Evolutionary conservation across 139 green algal species (phyloP).

Genomic region (Chlamydomonas applanata): DNA sequence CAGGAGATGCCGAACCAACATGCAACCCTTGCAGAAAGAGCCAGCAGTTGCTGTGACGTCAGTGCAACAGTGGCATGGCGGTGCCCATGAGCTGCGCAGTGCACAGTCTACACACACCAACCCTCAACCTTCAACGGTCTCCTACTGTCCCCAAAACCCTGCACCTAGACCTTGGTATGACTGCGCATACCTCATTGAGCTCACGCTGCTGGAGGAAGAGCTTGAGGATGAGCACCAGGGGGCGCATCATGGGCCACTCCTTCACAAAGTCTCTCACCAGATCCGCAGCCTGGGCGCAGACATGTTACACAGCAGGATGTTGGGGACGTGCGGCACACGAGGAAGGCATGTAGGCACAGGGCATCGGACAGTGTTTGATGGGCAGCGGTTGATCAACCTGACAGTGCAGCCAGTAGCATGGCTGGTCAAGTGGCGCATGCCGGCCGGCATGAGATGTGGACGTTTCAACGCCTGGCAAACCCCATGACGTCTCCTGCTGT

Average conservation of each 20-base stretch:
- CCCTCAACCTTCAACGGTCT: no score
- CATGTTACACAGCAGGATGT: background rate
- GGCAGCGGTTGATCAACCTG: no score
- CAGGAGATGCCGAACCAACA: background rate
- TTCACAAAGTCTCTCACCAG: slow-evolving; percentile 66
- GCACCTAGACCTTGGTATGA: no score
- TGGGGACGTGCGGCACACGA: background rate
- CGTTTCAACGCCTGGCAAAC: no score
- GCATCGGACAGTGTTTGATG: background rate
- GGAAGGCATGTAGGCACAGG: background rate
- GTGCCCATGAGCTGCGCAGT: no score
- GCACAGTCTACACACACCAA: no score
- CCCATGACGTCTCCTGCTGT: no score
- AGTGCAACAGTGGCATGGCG: no score
- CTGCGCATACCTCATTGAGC: slow-evolving; percentile 84
- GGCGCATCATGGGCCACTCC: slow-evolving; percentile 74
- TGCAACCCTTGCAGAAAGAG: background rate
- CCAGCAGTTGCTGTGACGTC: background rate
- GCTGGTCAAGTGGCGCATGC: no score
- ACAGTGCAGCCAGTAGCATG: no score
- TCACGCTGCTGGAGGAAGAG: slow-evolving; percentile 91
- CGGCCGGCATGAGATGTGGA: no score
- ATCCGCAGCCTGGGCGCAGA: slow-evolving; percentile 29
- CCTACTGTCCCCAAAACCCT: no score
- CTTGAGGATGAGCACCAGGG: slow-evolving; percentile 84